These are phyloP conservation scores for Zasmidium cellare DNA, from an alignment of 2,329 filamentous ascomycete species.

Conservation along the genomic window DNA sequence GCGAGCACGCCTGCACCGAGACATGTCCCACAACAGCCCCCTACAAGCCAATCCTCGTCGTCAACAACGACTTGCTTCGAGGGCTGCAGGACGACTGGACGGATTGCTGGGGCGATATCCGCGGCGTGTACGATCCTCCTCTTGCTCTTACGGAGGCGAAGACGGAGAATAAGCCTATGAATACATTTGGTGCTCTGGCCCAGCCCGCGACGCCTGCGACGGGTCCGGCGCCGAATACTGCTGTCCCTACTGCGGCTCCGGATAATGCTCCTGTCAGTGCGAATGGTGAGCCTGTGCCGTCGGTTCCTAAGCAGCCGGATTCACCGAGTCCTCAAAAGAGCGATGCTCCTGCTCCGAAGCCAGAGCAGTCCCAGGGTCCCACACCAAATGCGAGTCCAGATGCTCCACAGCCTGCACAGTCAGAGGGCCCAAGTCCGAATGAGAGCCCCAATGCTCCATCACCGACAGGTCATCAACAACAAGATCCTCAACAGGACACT, in stretches of 20 bases:
- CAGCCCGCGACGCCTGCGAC: slow-evolving; percentile 6
- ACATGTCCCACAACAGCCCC: slow-evolving; percentile 16
- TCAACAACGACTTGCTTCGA: slow-evolving; percentile 13
- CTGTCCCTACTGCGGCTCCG: not conserved
- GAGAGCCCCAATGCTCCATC: no score
- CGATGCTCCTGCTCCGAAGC: no score
- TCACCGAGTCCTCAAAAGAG: not conserved
- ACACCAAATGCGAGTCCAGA: no score
- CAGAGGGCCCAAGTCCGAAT: no score
- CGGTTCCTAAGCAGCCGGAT: not conserved
- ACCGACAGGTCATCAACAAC: no score
- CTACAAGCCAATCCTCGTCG: slow-evolving; percentile 22
- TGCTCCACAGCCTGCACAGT: no score
- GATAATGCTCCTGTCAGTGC: not conserved
- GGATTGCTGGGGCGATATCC: slow-evolving; percentile 19
- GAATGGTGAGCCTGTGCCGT: not conserved
- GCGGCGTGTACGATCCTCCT: slow-evolving; percentile 21
- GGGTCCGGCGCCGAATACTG: not conserved
- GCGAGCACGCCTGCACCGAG: slow-evolving; percentile 7
- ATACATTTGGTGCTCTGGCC: no score
- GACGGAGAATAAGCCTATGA: not conserved
- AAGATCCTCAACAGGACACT: no score
- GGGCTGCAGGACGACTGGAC: slow-evolving; percentile 21
- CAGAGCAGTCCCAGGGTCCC: no score
- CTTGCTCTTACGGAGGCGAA: slow-evolving; percentile 6